Base-by-base conservation (phyloP, 768 basidiomycete species). In the Arthromyces matolae region DNA sequence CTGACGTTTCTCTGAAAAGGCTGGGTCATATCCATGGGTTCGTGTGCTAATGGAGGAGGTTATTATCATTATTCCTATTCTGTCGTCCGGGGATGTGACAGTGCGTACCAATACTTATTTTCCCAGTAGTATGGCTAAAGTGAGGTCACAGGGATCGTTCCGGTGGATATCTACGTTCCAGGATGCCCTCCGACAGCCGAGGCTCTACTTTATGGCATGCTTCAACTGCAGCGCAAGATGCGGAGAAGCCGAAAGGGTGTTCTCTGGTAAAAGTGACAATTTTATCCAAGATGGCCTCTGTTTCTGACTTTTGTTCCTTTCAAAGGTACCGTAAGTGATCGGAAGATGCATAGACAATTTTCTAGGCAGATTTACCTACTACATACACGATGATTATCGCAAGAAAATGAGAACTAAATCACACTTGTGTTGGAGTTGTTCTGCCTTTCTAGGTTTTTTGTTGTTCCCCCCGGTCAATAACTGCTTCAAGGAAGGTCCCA, bases 1-100 rank as follows among this genome's bases (percentile, higher is more conserved):
- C 41, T 48, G 43, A 52, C 24, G 9, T 20, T 14, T 2, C 19
- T 28, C 31, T n/a, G n/a, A n/a, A n/a, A n/a, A 83, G 89, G 95
- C 62, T 99, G 96, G 96, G 96, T 99, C 49, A 89, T 99, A 63
- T 98, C 95, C 20, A 98, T 99, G 96, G 96, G 96, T 37, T 97
- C 95, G 4, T 99, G 96, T 67, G 96, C 96, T 14, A 98, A 98
- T 66, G 96, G 96, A 24, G 93, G 93, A 47, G 93, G 93, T 13
- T 94, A 93, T 73, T 93, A 94, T 67, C 93, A 95, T 71, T 96
- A 97, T 68, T 96, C 95, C 22, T 99, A 99, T 70, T 93, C 94
- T 23, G 96, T 99, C 52, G 96, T 98, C 29, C 85, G 96, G 38
- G 96, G 96, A 13, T 98, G 95, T 66, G 96, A 99, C 74, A 83